These are phyloP conservation scores for Peronospora farinosa DNA, from an alignment of 352 stramenopile genomes.

Conservation along the genomic window DNA sequence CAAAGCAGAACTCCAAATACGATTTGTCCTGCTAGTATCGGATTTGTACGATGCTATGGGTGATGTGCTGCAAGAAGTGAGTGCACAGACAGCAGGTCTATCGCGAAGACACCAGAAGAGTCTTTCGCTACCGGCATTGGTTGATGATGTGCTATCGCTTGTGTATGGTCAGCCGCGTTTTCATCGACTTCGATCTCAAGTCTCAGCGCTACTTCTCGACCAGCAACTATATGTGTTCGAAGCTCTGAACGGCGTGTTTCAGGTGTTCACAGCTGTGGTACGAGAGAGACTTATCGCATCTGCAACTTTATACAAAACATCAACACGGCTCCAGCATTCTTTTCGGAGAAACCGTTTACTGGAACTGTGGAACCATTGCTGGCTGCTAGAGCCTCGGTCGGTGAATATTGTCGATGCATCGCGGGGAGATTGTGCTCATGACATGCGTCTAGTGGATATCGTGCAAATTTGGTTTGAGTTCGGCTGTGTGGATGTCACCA, in stretches of 20 bases:
- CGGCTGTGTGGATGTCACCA: slow-evolving; percentile 12
- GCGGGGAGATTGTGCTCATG: background rate
- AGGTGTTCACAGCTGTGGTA: slow-evolving; percentile 8
- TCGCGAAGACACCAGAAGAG: background rate
- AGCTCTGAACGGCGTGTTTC: slow-evolving; percentile 4
- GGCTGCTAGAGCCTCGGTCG: slow-evolving; percentile 19
- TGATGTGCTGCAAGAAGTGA: slow-evolving; percentile 7
- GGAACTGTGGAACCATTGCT: slow-evolving; percentile 21
- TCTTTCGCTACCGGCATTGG: slow-evolving; percentile 8
- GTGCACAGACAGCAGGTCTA: background rate
- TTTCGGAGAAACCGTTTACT: background rate
- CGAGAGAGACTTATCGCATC: slow-evolving; percentile 2
- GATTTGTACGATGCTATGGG: slow-evolving; percentile 17
- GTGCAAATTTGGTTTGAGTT: slow-evolving; percentile 11
- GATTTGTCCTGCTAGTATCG: slow-evolving; percentile 14
- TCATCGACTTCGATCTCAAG: slow-evolving; percentile 1
- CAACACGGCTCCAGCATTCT: background rate
- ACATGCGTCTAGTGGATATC: slow-evolving; percentile 6
- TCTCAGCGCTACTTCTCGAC: slow-evolving; percentile 8
- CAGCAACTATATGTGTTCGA: slow-evolving; percentile 4
- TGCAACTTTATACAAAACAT: background rate
- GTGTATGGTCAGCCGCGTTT: slow-evolving; percentile 18
- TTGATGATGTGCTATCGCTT: slow-evolving; percentile 30
- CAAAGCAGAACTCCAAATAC: slow-evolving; percentile 4
- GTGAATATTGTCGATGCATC: slow-evolving; percentile 2